phyloP scores from a whole-genome alignment of 768 basidiomycete species.

The Sistotremastrum suecicum region DNA sequence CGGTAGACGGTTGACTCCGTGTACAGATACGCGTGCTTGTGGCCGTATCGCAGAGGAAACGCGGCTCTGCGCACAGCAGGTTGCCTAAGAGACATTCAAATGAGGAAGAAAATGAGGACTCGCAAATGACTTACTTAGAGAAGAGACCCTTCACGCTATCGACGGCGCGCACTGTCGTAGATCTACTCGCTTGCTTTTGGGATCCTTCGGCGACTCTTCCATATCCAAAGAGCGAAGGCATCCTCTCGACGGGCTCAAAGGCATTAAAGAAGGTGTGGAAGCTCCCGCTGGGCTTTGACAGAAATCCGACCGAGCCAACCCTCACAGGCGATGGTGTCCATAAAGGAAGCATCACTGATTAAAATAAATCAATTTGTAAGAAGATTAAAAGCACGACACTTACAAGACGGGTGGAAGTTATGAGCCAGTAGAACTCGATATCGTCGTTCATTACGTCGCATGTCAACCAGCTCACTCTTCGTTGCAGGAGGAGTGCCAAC shows the following conservation, averaged over 20 bases:
- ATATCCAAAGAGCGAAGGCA: slow-evolving; percentile 53
- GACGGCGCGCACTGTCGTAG: slow-evolving; percentile 39
- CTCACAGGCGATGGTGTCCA: slow-evolving; percentile 54
- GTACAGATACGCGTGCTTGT: slow-evolving; percentile 51
- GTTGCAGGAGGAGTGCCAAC: slow-evolving; percentile 20
- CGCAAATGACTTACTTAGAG: slow-evolving; percentile 16
- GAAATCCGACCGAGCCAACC: slow-evolving; percentile 65
- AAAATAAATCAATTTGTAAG: slow-evolving; percentile 29
- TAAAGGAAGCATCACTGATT: slow-evolving; percentile 45
- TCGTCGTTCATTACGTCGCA: slow-evolving; percentile 43
- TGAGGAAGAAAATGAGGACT: slow-evolving; percentile 5
- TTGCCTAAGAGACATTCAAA: slow-evolving; percentile 19
- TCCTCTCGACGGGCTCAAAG: slow-evolving; percentile 32
- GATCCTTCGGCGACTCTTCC: slow-evolving; percentile 37
- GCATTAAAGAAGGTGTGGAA: slow-evolving; percentile 68
- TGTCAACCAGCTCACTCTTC: slow-evolving; percentile 22
- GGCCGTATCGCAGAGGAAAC: slow-evolving; percentile 47
- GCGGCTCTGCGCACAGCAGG: slow-evolving; percentile 37
- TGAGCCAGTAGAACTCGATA: slow-evolving; percentile 58
- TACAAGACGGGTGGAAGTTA: slow-evolving; percentile 54
- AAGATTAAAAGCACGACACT: slow-evolving; percentile 41
- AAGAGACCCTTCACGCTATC: slow-evolving; percentile 41
- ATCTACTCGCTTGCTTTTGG: slow-evolving; percentile 44
- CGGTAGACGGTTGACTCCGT: slow-evolving; percentile 58
- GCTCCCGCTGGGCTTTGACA: slow-evolving; percentile 47